Percentiles rank a stretch among this genome's conserved stretches.
Conservation (phyloP, 345 rosid species). For the Rhizophora apiculata region DNA sequence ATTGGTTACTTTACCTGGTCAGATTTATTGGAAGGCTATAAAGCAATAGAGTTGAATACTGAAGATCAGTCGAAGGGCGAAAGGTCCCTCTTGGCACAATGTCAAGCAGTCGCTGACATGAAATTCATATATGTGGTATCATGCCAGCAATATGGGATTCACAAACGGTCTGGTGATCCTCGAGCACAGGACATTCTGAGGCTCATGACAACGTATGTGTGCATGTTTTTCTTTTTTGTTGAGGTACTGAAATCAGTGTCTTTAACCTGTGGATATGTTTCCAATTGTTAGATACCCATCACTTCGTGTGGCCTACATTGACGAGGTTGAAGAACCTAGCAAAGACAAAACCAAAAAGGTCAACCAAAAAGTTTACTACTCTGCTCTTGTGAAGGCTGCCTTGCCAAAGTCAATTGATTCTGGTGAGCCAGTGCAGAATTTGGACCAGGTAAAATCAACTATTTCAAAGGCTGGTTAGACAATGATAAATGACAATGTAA, state of each 20-base stretch:
- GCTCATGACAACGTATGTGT: conserved; percentile 78
- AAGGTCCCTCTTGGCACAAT: conserved; percentile 78
- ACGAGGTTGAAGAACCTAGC: conserved; percentile 88
- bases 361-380: conserved; percentile 75
- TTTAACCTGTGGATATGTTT: conserved; percentile 16
- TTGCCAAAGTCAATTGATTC: conserved; percentile 85
- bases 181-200: conserved; percentile 87
- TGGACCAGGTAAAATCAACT: conserved; percentile 71
- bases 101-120: conserved; percentile 99
- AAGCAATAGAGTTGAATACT: conserved; percentile 72
- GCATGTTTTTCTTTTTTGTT: conserved; percentile 7
- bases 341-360: conserved; percentile 60
- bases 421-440: conserved; percentile 68
- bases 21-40: conserved; percentile 97
- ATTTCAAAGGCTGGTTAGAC: neutral
- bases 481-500: neutral
- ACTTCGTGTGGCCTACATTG: conserved; percentile 96
- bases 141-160: conserved; percentile 92
- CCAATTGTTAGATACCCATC: conserved; percentile 77
- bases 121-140: conserved; percentile 94
- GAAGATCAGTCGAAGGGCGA: conserved; percentile 72
- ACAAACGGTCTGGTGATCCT: conserved; percentile 75
- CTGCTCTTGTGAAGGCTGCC: conserved; percentile 82
- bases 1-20: conserved; percentile 23
- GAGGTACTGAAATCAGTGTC: conserved; percentile 3